Conservation (phyloP, 1,139 yeast species). For the Meyerozyma guilliermondii region DNA sequence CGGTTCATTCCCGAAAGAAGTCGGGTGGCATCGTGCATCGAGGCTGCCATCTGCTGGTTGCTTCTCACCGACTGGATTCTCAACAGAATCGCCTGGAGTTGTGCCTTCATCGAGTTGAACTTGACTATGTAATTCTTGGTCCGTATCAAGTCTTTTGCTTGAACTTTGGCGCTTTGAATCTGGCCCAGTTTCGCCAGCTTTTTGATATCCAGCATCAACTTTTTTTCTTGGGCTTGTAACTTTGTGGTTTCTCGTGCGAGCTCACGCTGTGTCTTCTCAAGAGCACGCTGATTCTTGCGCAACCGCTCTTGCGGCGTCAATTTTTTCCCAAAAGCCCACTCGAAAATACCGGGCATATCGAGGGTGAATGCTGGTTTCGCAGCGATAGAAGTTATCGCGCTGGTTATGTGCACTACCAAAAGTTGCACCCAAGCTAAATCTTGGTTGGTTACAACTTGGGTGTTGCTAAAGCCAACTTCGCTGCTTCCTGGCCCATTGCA, state of each 20-base stretch:
- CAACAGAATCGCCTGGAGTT: constrained; percentile 87
- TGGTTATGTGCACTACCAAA: background rate
- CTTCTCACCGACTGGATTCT: constrained; percentile 87
- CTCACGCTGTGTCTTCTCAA: constrained; percentile 92
- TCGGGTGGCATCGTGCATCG: constrained; percentile 94
- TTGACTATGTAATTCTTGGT: constrained; percentile 79
- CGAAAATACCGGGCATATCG: constrained; percentile 56
- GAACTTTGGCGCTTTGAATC: constrained; percentile 83
- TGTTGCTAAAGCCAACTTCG: background rate
- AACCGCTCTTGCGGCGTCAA: constrained; percentile 92
- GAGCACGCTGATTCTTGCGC: constrained; percentile 90
- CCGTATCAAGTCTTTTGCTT: constrained; percentile 90
- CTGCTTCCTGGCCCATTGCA: constrained; percentile 14
- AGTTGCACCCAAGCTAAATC: background rate
- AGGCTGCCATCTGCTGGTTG: constrained; percentile 91
- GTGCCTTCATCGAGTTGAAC: constrained; percentile 92
- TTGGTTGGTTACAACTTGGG: background rate
- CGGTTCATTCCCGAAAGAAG: constrained; percentile 82
- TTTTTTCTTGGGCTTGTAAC: constrained; percentile 88
- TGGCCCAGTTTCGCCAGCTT: constrained; percentile 89
- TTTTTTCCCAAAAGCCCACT: constrained; percentile 95
- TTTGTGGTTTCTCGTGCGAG: constrained; percentile 81
- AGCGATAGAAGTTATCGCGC: background rate
- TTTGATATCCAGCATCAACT: constrained; percentile 77
- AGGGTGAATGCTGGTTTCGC: background rate